These are phyloP conservation scores for Lignosus rhinocerotis DNA, from an alignment of 1,284 basidiomycete species.

Conservation along the genomic window DNA sequence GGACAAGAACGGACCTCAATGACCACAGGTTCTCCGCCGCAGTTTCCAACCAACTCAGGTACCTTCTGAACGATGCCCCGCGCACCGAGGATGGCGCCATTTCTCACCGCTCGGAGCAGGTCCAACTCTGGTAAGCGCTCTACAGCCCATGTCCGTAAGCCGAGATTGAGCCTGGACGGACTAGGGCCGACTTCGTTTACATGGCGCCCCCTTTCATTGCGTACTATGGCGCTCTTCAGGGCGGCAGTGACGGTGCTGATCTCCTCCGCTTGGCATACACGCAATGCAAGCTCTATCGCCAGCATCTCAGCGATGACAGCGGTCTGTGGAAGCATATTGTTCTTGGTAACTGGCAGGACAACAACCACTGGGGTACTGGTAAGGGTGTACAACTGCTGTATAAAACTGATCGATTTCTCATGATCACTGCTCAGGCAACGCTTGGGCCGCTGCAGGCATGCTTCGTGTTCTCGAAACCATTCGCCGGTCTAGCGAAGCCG, in stretches of 20 bases:
- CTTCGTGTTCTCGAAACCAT: conserved; percentile 61
- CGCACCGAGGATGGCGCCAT: conserved; percentile 61
- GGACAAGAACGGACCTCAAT: conserved; percentile 41
- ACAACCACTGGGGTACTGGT: conserved; percentile 57
- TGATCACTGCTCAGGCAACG: conserved; percentile 53
- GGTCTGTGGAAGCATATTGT: conserved; percentile 59
- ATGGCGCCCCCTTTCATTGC: conserved; percentile 83
- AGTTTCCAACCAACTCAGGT: conserved; percentile 56
- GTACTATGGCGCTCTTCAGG: conserved; percentile 59
- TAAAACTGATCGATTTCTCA: not conserved
- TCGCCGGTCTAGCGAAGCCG: conserved; percentile 43
- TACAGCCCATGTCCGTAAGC: not conserved
- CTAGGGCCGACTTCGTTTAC: conserved; percentile 62
- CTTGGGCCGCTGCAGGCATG: conserved; percentile 71
- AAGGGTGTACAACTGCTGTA: not conserved
- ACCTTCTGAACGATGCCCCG: conserved; percentile 60
- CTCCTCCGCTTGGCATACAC: conserved; percentile 64
- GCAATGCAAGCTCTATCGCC: conserved; percentile 67
- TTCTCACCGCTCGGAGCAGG: conserved; percentile 56
- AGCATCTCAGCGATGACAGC: conserved; percentile 42
- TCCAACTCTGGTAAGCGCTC: conserved; percentile 50
- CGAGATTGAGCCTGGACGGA: not conserved
- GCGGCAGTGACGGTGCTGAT: conserved; percentile 41
- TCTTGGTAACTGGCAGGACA: conserved; percentile 45
- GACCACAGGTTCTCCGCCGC: conserved; percentile 49